phyloP scores from a whole-genome alignment of 2,329 filamentous ascomycete species.

The Epichloe gansuensis region DNA sequence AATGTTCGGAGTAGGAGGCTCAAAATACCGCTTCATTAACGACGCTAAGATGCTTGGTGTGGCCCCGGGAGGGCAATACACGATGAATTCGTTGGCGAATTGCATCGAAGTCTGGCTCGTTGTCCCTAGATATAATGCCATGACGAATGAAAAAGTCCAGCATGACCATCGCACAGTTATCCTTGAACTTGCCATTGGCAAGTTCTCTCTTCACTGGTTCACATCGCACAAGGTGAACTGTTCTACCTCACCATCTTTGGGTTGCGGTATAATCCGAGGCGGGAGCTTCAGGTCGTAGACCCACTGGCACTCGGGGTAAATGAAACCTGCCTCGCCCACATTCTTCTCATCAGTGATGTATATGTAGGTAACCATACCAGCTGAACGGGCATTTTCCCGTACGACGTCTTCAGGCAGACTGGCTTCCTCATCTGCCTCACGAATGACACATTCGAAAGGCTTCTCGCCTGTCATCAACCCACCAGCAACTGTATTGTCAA shows the following conservation, averaged over 20 bases:
- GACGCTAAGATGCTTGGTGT: conserved; percentile 29
- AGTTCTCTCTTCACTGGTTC: conserved; percentile 63
- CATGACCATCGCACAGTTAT: conserved; percentile 76
- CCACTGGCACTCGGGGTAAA: conserved; percentile 88
- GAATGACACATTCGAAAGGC: conserved; percentile 69
- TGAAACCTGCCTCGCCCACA: conserved; percentile 67
- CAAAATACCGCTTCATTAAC: not conserved
- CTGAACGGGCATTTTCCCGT: conserved; percentile 41
- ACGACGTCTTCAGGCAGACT: conserved; percentile 61
- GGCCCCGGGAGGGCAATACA: conserved; percentile 68
- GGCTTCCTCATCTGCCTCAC: conserved; percentile 85
- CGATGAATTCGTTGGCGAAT: conserved; percentile 68
- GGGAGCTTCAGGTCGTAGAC: conserved; percentile 79
- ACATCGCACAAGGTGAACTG: conserved; percentile 68
- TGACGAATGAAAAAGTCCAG: conserved; percentile 86
- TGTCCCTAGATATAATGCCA: conserved; percentile 64
- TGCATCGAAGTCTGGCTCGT: conserved; percentile 67
- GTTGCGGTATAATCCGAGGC: conserved; percentile 53
- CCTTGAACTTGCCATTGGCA: conserved; percentile 69
- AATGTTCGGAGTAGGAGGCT: not conserved
- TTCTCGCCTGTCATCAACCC: conserved; percentile 66
- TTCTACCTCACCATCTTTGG: conserved; percentile 82
- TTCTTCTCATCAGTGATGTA: conserved; percentile 65
- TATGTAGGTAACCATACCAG: conserved; percentile 72
- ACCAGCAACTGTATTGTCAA: conserved; percentile 90